Evolutionary conservation across 2,329 filamentous ascomycete genomes (phyloP).

Genomic region (Cordyceps javanica): DNA sequence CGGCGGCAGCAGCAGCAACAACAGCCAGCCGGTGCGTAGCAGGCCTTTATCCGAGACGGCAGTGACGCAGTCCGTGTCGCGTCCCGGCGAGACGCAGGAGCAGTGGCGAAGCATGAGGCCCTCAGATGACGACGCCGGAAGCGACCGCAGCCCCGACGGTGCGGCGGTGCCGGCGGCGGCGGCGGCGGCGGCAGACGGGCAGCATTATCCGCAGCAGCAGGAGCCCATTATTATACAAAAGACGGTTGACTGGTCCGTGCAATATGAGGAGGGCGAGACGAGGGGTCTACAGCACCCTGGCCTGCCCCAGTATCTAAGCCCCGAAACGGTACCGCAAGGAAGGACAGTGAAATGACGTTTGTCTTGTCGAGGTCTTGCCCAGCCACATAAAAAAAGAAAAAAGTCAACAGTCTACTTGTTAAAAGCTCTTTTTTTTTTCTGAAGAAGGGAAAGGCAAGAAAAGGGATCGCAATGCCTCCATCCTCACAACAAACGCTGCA

Average conservation of each 20-base stretch:
- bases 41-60: neutral
- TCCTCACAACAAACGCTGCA: too few species aligned
- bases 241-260: conserved; percentile 12
- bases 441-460: too few species aligned
- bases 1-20: neutral
- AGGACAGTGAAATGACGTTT: too few species aligned
- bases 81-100: neutral
- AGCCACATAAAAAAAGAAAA: too few species aligned
- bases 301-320: conserved; percentile 1
- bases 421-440: too few species aligned
- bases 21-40: neutral
- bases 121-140: neutral
- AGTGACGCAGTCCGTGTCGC: neutral
- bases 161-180: neutral
- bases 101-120: neutral
- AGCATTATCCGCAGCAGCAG: neutral
- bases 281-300: conserved; percentile 7
- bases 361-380: too few species aligned
- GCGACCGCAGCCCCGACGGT: too few species aligned
- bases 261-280: conserved; percentile 4
- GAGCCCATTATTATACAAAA: conserved; percentile 6
- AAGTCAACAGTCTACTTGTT: too few species aligned
- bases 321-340: too few species aligned
- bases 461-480: too few species aligned
- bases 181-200: neutral